Evolutionary conservation across 2,329 filamentous ascomycete genomes (phyloP), one percentile per base, ranked within the genome.

Genomic region (Tolypocladium guangdongense): DNA sequence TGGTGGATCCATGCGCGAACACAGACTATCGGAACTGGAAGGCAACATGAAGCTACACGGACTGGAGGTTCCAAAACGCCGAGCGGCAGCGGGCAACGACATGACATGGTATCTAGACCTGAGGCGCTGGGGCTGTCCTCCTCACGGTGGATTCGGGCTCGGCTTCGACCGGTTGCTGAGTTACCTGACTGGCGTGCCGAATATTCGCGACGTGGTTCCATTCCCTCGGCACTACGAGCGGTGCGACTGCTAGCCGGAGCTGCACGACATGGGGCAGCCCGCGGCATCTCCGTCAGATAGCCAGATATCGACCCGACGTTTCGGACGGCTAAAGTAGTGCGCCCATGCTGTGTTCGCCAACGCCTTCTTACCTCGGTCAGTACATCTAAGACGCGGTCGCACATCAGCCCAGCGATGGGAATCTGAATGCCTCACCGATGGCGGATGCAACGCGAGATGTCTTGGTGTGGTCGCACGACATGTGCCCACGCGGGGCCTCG

Each of bases 71-170:
- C 64, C 57, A 49, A 64, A 50, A 50, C 61, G 64, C 69, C 58
- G 55, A 11, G 62, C 63, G n/a, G 50, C 58, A 27, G 60, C 58
- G 48, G 54, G 61, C 22, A 63, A 56, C 49, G 59, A 64, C 33
- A 69, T 96, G 52, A 81, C 86, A 60, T 96, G 91, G 91, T 96
- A 96, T 66, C 75, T 89, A 27, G 90, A 96, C 67, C 77, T 96
- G 56, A 83, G 91, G 56, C 84, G 86, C 59, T 96, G 90, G 81
- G 91, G 91, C n/a, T 91, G 86, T 60, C 88, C 90, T 53, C 90
- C 90, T 37, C 91, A 96, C 63, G 91, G 91, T 43, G 91, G 91
- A 1, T 96, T 95, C 66, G 91, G 91, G 3, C 69, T 96, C 54
- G 91, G 91, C 10, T 95, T 95, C 65, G 91, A 96, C 74, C 82